Base-by-base conservation (phyloP, 768 basidiomycete species). In the Suillus discolor region DNA sequence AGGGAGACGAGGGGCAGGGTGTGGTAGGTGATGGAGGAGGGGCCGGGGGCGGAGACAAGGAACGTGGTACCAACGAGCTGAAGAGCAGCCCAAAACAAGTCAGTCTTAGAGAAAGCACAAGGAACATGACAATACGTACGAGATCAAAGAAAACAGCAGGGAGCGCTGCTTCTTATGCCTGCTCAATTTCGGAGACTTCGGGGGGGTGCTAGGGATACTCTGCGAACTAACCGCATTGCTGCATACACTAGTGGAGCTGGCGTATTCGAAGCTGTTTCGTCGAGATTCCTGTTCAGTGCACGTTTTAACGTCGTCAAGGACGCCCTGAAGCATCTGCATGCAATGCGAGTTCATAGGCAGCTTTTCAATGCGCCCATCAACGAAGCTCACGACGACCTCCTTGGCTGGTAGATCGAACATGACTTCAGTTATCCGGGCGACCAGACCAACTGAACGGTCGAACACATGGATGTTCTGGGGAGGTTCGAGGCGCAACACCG, bases 121-220 rank as follows among this genome's bases (percentile, higher is more conserved):
- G 4, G 54, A 16, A 23, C 18, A 55, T 59, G 20, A 64, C 31
- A 62, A 70, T 68, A 66, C 83, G 61, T 78, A 89, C 83, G 87
- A 83, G 65, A 92, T 85, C 47, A 93, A 78, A 8, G 88, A 84
- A 84, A 88, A 89, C 57, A 91, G 79, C 66, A 92, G 73, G 18
- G 91, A 92, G 53, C 87, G 82, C 69, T 89, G 87, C 69, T 87
- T 90, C 78, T 89, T 91, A 69, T 91, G 89, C 67, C 83, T 85
- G 49, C 78, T 71, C 4, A 69, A 69, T 70, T 80, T 84, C 51
- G 70, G 70, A 47, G 79, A 61, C 61, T 72, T 69, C 11, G 75
- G 70, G 44, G 77, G 69, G 39, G 66, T 18, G 16, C 66, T 57
- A 1, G 68, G 68, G 7, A 62, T 20, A 44, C 71, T 66, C 31